Evolutionary conservation across 345 rosid genomes (phyloP).

Genomic region (Chamaenerion angustifolium): DNA sequence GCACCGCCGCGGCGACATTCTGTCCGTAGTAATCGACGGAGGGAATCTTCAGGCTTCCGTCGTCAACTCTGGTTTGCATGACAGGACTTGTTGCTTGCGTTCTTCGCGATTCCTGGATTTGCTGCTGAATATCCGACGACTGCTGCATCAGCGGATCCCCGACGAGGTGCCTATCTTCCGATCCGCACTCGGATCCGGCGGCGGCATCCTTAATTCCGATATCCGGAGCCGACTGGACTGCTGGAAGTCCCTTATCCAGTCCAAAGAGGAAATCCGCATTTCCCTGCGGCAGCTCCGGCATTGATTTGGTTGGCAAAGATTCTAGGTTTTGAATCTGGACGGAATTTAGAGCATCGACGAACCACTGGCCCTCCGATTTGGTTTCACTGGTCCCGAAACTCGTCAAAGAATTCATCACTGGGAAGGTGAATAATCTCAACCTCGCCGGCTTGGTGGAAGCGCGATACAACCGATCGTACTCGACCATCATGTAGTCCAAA

Average conservation of each 20-base stretch:
- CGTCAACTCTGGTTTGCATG: constrained; percentile 17
- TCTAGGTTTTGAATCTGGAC: constrained; percentile 28
- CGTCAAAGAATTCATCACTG: constrained; percentile 10
- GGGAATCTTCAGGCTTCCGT: constrained; percentile 9
- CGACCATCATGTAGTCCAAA: constrained; percentile 52
- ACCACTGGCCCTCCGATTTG: constrained; percentile 43
- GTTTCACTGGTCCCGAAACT: constrained; percentile 14
- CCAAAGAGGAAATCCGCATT: constrained; percentile 41
- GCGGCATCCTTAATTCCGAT: constrained; percentile 16
- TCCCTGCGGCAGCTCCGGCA: constrained; percentile 9
- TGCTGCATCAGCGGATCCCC: constrained; percentile 16
- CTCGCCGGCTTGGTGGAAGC: constrained; percentile 29
- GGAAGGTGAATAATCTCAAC: constrained; percentile 39
- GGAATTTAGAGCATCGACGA: constrained; percentile 41
- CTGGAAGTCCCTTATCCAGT: constrained; percentile 29
- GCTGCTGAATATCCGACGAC: constrained; percentile 26
- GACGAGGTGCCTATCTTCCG: constrained; percentile 24
- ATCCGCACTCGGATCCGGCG: constrained; percentile 30
- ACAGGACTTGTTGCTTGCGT: constrained; percentile 21
- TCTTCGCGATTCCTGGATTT: constrained; percentile 28
- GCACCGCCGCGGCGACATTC: constrained; percentile 14
- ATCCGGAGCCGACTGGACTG: constrained; percentile 13
- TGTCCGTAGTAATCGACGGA: constrained; percentile 15
- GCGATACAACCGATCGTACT: constrained; percentile 38
- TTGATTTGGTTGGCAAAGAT: constrained; percentile 16